These are phyloP conservation scores for Fusarium zealandicum DNA, from an alignment of 2,329 filamentous ascomycete genomes.

Conservation along the genomic window DNA sequence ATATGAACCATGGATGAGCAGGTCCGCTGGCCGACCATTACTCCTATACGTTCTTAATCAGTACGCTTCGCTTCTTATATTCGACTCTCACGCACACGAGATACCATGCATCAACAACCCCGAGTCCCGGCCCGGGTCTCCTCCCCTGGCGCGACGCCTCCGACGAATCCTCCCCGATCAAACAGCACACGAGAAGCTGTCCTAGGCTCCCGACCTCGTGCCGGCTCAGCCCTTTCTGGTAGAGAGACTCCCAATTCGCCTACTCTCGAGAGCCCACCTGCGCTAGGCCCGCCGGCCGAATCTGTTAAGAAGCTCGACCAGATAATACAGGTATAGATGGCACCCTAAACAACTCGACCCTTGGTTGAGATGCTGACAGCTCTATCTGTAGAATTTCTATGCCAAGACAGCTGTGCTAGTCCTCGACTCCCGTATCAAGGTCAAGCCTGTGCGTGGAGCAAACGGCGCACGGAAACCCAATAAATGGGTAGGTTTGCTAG, in stretches of 20 bases:
- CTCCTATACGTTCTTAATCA: conserved; percentile 43
- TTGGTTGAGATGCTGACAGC: conserved; percentile 16
- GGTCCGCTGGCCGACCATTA: conserved; percentile 44
- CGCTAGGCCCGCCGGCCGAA: conserved; percentile 66
- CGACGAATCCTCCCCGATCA: conserved; percentile 74
- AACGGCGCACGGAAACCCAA: conserved; percentile 69
- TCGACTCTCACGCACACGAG: conserved; percentile 15
- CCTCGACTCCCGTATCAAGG: conserved; percentile 78
- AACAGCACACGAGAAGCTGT: conserved; percentile 76
- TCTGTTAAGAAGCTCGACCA: conserved; percentile 84
- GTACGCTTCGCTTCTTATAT: conserved; percentile 18
- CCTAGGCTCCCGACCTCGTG: conserved; percentile 50
- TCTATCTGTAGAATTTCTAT: conserved; percentile 79
- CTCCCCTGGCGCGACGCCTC: conserved; percentile 75
- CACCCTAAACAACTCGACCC: neutral
- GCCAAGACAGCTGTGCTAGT: conserved; percentile 87
- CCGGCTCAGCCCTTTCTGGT: conserved; percentile 53
- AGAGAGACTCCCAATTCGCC: conserved; percentile 56
- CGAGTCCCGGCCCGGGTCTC: conserved; percentile 75
- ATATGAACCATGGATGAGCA: conserved; percentile 47
- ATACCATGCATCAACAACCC: conserved; percentile 86
- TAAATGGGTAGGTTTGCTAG: conserved; percentile 75
- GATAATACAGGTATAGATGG: conserved; percentile 77
- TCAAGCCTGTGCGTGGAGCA: conserved; percentile 59
- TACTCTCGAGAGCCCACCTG: conserved; percentile 53